Percentiles rank a stretch among this genome's conserved stretches.
These are phyloP conservation scores for Flaveria linearis DNA, from an alignment of 129 eudicot species.

Conservation along the genomic window DNA sequence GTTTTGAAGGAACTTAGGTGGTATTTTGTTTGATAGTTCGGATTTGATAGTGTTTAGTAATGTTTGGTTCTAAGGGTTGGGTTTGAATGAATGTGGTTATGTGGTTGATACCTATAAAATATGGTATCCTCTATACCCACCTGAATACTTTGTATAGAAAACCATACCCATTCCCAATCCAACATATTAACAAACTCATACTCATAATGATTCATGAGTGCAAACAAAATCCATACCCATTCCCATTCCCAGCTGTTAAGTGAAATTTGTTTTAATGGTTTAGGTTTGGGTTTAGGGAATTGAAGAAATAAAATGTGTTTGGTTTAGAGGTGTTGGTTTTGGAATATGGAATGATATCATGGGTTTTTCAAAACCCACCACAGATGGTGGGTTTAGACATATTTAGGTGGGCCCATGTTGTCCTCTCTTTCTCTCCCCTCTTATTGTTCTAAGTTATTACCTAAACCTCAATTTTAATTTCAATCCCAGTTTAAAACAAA, in stretches of 20 bases:
- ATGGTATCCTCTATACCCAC: conserved; percentile 1
- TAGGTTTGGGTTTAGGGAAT: background rate
- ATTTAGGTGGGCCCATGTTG: too few species aligned
- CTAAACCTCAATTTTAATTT: background rate
- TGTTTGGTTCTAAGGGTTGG: background rate
- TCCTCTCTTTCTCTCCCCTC: background rate
- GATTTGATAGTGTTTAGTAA: background rate
- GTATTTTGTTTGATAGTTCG: background rate
- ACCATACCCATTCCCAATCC: background rate
- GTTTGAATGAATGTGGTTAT: background rate
- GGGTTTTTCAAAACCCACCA: background rate
- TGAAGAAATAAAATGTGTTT: background rate
- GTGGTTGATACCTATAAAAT: background rate
- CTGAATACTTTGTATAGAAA: background rate
- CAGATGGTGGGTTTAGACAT: background rate
- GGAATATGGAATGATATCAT: background rate
- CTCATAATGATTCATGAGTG: background rate
- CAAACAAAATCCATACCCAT: background rate
- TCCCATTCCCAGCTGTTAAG: too few species aligned
- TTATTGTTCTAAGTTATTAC: background rate
- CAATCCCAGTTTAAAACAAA: background rate
- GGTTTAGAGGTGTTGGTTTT: background rate
- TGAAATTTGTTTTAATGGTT: background rate
- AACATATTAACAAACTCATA: background rate
- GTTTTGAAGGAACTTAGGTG: conserved; percentile 4